phyloP scores from a whole-genome alignment of 2,329 filamentous ascomycete genomes.

The Penicillium sp. region DNA sequence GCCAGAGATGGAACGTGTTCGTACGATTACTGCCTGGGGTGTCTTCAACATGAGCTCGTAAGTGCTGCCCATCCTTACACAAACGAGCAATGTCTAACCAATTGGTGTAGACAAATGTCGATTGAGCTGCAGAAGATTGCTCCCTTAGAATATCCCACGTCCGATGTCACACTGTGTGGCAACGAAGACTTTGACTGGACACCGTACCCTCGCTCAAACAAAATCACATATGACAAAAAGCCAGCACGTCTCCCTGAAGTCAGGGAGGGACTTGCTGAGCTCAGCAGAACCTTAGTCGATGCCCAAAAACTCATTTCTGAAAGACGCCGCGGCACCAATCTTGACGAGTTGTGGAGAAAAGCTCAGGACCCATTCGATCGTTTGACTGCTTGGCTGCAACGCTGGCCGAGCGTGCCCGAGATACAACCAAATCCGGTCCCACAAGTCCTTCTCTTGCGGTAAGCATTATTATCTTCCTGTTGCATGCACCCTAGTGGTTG shows the following conservation, averaged over 20 bases:
- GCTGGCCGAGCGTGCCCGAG: slow-evolving; percentile 16
- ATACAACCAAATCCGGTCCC: slow-evolving; percentile 20
- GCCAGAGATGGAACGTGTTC: slow-evolving; percentile 19
- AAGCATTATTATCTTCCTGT: slow-evolving; percentile 11
- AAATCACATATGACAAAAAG: slow-evolving; percentile 22
- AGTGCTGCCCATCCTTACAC: background rate
- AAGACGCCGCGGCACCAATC: slow-evolving; percentile 2
- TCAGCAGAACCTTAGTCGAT: slow-evolving; percentile 22
- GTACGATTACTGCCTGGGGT: slow-evolving; percentile 29
- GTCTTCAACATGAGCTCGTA: slow-evolving; percentile 32
- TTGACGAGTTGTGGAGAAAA: slow-evolving; percentile 16
- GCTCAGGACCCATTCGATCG: slow-evolving; percentile 18
- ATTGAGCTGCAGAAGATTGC: slow-evolving; percentile 21
- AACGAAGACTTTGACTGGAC: slow-evolving; percentile 25
- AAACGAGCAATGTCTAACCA: slow-evolving; percentile 8
- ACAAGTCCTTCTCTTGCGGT: slow-evolving; percentile 30
- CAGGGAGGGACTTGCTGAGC: slow-evolving; percentile 17
- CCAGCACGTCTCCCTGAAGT: slow-evolving; percentile 27
- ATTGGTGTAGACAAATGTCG: slow-evolving; percentile 26
- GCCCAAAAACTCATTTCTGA: slow-evolving; percentile 26
- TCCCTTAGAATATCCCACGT: slow-evolving; percentile 19
- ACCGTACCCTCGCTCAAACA: slow-evolving; percentile 32
- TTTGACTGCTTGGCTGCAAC: slow-evolving; percentile 22
- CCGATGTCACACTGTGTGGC: slow-evolving; percentile 11
- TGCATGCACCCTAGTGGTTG: background rate